Evolutionary conservation across 2,329 filamentous ascomycete species (phyloP), one percentile per base, ranked within the genome.

Genomic region (Fusarium coffeatum): DNA sequence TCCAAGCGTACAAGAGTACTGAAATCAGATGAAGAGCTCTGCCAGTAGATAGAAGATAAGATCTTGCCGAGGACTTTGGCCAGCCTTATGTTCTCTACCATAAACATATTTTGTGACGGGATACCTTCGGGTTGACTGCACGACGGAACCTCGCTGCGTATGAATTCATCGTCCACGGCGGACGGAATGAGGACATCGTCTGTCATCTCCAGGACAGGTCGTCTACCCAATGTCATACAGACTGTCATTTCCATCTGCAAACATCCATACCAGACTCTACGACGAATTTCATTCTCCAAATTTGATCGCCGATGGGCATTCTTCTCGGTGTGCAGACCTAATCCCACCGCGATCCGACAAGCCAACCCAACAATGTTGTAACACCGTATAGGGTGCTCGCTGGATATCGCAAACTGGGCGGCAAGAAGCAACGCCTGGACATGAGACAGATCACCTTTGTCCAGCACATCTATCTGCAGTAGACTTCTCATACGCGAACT

Each of bases 201-300:
- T 28, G 58, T 63, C 3, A 63, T 11, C 11, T 62, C 28, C 1
- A 63, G 6, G 0, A 63, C 27, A 0, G 60, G 60, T 0, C 47
- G 57, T 16, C 60, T 62, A 0, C 60, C 60, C 0, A 63, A 6
- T 3, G 60, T 63, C 60, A 63, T 63, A 0, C 60, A 63, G 1
- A 63, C 59, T 9, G 40, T 40, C 58, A 61, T 62, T 11, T 62
- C 59, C 12, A 62, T 7, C 0, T 62, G 59, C 8, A 62, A 2
- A 2, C 59, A 62, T 2, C 59, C 59, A 20, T 62, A 62, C 59
- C 59, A 62, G 0, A 62, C 59, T 3, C 56, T 61, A 0, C 59
- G 56, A 1, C 59, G 59, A 0, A 62, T 46, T 46, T 62, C 45
- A 27, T 62, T 62, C 18, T 62, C 59, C 18, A 62, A 13, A 4